phyloP scores from a whole-genome alignment of 441 rosid genomes.

The Erodium trifolium region DNA sequence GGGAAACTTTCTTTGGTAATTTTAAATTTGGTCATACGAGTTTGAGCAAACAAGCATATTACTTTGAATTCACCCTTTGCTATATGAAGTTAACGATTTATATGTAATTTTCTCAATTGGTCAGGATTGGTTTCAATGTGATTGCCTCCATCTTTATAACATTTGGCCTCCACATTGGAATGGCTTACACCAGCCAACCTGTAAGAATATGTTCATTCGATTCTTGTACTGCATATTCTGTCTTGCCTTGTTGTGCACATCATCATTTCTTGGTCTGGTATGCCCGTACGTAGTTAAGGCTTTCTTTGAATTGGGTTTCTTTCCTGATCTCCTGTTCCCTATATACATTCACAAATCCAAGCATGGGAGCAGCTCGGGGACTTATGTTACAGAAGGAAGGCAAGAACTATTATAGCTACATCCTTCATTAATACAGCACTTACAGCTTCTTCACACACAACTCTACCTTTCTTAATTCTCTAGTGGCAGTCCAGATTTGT shows the following conservation, averaged over 20 bases:
- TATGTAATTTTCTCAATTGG: not conserved
- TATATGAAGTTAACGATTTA: not conserved
- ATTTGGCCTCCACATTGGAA: slow-evolving; percentile 30
- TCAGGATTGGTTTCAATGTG: slow-evolving; percentile 63
- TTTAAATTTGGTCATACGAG: not conserved
- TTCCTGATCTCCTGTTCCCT: slow-evolving; percentile 69
- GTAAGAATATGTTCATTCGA: slow-evolving; percentile 27
- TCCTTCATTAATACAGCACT: not conserved
- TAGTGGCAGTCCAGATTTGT: slow-evolving; percentile 28
- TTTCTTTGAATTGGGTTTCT: slow-evolving; percentile 41
- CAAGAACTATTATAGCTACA: not conserved
- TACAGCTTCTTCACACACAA: not conserved
- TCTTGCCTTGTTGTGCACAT: not conserved
- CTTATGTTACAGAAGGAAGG: slow-evolving; percentile 68
- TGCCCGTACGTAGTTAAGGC: too few species aligned
- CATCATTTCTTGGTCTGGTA: not conserved
- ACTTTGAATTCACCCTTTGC: not conserved
- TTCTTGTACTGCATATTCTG: not conserved
- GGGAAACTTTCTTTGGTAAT: slow-evolving; percentile 39
- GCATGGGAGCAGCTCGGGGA: slow-evolving; percentile 65
- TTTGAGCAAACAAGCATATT: not conserved
- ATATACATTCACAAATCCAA: slow-evolving; percentile 70
- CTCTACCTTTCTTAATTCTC: not conserved
- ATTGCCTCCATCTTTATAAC: slow-evolving; percentile 44
- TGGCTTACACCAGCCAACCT: slow-evolving; percentile 61